Conservation (phyloP, 2,329 filamentous ascomycete genomes). For the Botrytis tulipae region DNA sequence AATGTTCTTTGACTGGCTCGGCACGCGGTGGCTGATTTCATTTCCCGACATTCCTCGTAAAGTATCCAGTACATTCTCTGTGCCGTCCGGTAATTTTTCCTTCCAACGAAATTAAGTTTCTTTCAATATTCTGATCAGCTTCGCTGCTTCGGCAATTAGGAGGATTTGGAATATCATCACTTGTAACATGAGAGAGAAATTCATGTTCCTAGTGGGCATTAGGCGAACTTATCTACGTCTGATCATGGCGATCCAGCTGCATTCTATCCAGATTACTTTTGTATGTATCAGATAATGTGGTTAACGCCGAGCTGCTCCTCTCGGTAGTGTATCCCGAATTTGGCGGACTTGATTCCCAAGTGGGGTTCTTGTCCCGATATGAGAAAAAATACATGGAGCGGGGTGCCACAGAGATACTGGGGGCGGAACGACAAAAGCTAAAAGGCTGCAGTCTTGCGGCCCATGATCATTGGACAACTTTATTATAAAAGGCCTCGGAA, state of each 20-base stretch:
- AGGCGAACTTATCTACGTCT: slow-evolving; percentile 1
- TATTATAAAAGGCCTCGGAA: background rate
- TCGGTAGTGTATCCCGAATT: slow-evolving; percentile 13
- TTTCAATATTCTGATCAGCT: background rate
- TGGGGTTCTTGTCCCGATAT: slow-evolving; percentile 13
- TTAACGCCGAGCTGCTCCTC: slow-evolving; percentile 9
- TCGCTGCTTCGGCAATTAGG: slow-evolving; percentile 2
- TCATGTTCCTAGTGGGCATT: slow-evolving; percentile 3
- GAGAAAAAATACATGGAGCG: slow-evolving; percentile 1
- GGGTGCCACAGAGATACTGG: slow-evolving; percentile 11
- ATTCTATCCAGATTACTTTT: background rate
- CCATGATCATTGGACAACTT: slow-evolving; percentile 13
- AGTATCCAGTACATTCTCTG: background rate
- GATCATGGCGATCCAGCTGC: background rate
- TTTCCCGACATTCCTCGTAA: slow-evolving; percentile 11
- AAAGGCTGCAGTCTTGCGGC: slow-evolving; percentile 12
- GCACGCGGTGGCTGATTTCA: background rate
- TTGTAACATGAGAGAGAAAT: slow-evolving; percentile 11
- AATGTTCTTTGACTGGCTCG: slow-evolving; percentile 1
- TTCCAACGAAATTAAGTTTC: background rate
- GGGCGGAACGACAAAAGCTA: slow-evolving; percentile 12
- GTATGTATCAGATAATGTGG: slow-evolving; percentile 16
- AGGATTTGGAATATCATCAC: slow-evolving; percentile 7
- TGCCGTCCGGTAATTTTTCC: background rate
- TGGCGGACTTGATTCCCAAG: slow-evolving; percentile 11